Evolutionary conservation across 352 stramenopile species (phyloP).

Genomic region (Phytophthora fragariaefolia): DNA sequence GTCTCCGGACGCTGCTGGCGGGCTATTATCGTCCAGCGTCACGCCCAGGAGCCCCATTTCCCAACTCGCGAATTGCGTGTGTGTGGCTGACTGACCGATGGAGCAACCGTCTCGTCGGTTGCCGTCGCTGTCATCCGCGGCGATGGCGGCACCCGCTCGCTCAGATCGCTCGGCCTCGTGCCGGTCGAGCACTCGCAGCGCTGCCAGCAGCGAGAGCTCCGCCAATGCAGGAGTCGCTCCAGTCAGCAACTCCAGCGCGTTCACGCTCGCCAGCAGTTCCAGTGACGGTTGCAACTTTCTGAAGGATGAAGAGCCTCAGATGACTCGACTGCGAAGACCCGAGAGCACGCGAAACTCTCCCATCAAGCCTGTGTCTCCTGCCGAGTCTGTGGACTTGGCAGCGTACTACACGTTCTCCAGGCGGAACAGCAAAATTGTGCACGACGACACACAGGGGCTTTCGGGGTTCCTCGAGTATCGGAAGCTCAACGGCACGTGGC

Average conservation of each 20-base stretch:
- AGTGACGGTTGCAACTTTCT: conserved; percentile 13
- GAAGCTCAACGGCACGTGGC: conserved; percentile 75
- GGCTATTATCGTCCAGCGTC: conserved; percentile 33
- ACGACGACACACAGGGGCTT: conserved; percentile 50
- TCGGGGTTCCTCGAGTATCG: conserved; percentile 76
- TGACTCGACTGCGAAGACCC: conserved; percentile 20
- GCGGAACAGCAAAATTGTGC: conserved; percentile 48
- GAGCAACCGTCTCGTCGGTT: conserved; percentile 22
- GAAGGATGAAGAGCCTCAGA: conserved; percentile 13
- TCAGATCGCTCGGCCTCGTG: conserved; percentile 12
- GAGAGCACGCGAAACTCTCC: conserved; percentile 12
- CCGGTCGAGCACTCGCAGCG: conserved; percentile 24
- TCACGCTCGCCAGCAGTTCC: conserved; percentile 26
- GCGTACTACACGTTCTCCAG: conserved; percentile 75
- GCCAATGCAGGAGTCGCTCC: conserved; percentile 20
- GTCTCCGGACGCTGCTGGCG: conserved; percentile 21
- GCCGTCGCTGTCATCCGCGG: conserved; percentile 12
- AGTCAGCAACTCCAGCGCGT: conserved; percentile 37
- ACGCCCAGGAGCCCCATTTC: conserved; percentile 18
- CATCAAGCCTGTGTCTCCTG: conserved; percentile 28
- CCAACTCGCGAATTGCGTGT: conserved; percentile 11
- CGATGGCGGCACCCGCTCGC: conserved; percentile 6
- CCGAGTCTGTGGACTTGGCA: conserved; percentile 52
- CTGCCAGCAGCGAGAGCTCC: conserved; percentile 35
- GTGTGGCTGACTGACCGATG: conserved; percentile 14